These are phyloP conservation scores for Lachancea sp. DNA, from an alignment of 805 yeast species.

Conservation along the genomic window DNA sequence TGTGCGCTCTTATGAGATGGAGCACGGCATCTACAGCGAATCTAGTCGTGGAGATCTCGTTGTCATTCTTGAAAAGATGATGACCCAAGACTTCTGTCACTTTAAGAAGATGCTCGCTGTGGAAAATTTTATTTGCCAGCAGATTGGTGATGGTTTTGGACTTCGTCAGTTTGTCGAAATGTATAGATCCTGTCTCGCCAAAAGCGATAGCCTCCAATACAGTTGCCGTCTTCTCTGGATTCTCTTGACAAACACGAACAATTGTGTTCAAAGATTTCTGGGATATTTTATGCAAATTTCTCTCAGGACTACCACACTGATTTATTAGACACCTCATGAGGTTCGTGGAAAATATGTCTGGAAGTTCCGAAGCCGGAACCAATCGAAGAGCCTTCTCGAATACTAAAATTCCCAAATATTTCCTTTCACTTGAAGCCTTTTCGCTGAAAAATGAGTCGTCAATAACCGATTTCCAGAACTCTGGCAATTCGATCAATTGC, in stretches of 20 bases:
- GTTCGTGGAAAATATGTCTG: slow-evolving; percentile 50
- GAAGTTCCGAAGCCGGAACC: slow-evolving; percentile 18
- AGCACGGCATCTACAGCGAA: slow-evolving; percentile 59
- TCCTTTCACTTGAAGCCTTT: slow-evolving; percentile 77
- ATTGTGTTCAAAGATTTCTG: slow-evolving; percentile 43
- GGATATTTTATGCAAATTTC: slow-evolving; percentile 64
- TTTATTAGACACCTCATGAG: slow-evolving; percentile 67
- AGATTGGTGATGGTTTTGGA: slow-evolving; percentile 54
- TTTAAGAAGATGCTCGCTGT: slow-evolving; percentile 6
- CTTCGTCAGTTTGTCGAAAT: slow-evolving; percentile 73
- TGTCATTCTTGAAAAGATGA: slow-evolving; percentile 10
- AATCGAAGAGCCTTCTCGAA: slow-evolving; percentile 44
- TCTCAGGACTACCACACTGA: slow-evolving; percentile 60
- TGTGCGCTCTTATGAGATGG: slow-evolving; percentile 45
- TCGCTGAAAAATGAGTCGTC: slow-evolving; percentile 77
- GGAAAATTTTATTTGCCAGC: slow-evolving; percentile 20
- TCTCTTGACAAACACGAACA: slow-evolving; percentile 33
- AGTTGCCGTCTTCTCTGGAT: slow-evolving; percentile 34
- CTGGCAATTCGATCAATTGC: slow-evolving; percentile 38
- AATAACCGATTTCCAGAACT: slow-evolving; percentile 73
- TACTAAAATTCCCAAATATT: slow-evolving; percentile 78
- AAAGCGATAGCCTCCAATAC: slow-evolving; percentile 33
- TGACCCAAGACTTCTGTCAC: background rate
- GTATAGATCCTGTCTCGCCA: slow-evolving; percentile 50
- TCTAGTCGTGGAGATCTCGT: slow-evolving; percentile 5